phyloP scores from a whole-genome alignment of 306 rosid species.

The Begonia loranthoides region DNA sequence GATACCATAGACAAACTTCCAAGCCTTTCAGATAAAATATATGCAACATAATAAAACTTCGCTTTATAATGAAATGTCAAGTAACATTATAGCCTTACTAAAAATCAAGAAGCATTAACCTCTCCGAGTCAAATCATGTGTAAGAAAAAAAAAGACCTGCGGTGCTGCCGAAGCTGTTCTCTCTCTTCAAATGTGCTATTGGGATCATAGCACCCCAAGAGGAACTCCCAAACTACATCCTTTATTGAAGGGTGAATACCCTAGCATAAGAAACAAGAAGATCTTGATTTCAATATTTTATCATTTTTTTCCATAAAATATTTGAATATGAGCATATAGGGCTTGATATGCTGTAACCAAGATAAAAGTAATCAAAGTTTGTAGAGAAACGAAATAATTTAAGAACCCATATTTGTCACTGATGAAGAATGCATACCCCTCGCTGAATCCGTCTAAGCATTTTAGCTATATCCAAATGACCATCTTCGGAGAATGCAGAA shows the following conservation, averaged over 20 bases:
- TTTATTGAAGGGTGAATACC: slow-evolving; percentile 94
- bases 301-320: not conserved
- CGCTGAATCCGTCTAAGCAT: slow-evolving; percentile 81
- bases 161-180: slow-evolving; percentile 43
- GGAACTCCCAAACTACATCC: slow-evolving; percentile 90
- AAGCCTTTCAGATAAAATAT: too few species aligned
- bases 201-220: slow-evolving; percentile 88
- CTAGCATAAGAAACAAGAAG: slow-evolving; percentile 21
- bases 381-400: too few species aligned
- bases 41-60: too few species aligned
- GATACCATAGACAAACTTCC: too few species aligned
- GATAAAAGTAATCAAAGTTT: too few species aligned
- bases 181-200: slow-evolving; percentile 72
- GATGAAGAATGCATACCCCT: slow-evolving; percentile 42
- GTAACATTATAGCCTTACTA: too few species aligned
- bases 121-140: too few species aligned
- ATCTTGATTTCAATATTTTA: not conserved
- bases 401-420: too few species aligned
- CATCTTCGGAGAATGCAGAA: slow-evolving; percentile 68
- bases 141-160: slow-evolving; percentile 33
- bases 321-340: too few species aligned
- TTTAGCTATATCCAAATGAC: slow-evolving; percentile 71
- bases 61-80: too few species aligned
- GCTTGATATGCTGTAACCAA: too few species aligned
- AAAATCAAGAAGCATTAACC: too few species aligned